These are phyloP conservation scores for Geotrichum cucujoidarum DNA, from an alignment of 1,139 yeast species.

Conservation along the genomic window DNA sequence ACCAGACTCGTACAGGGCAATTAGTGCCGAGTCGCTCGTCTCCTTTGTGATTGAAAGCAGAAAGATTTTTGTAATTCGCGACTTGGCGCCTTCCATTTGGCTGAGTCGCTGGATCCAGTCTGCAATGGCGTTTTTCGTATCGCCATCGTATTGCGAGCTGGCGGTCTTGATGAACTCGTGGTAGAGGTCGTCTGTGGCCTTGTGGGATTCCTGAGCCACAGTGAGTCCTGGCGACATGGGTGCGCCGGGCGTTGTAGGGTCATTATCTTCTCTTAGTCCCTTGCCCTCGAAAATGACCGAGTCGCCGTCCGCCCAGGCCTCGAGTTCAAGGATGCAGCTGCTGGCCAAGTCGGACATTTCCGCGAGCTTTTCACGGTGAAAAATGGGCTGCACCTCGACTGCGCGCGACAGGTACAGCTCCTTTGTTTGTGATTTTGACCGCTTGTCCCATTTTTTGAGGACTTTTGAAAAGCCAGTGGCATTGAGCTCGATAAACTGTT, in stretches of 20 bases:
- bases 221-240: background rate
- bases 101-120: constrained; percentile 50
- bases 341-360: constrained; percentile 79
- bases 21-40: constrained; percentile 41
- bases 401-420: constrained; percentile 88
- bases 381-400: constrained; percentile 93
- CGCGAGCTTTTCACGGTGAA: constrained; percentile 83
- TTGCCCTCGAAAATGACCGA: constrained; percentile 34
- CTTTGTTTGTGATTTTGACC: constrained; percentile 90
- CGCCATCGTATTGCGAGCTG: constrained; percentile 36
- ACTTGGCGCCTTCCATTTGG: constrained; percentile 41
- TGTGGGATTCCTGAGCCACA: constrained; percentile 10
- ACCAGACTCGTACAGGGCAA: constrained; percentile 39
- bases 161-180: constrained; percentile 61
- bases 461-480: constrained; percentile 95
- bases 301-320: constrained; percentile 81
- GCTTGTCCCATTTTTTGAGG: constrained; percentile 94
- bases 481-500: constrained; percentile 88
- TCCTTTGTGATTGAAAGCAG: constrained; percentile 52
- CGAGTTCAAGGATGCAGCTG: constrained; percentile 71
- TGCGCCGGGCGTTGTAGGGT: background rate
- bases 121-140: constrained; percentile 29
- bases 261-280: constrained; percentile 11
- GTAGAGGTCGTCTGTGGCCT: constrained; percentile 52
- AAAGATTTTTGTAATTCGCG: constrained; percentile 59